Conservation (phyloP, 139 green algal species). For the Chlorella vulgaris region DNA sequence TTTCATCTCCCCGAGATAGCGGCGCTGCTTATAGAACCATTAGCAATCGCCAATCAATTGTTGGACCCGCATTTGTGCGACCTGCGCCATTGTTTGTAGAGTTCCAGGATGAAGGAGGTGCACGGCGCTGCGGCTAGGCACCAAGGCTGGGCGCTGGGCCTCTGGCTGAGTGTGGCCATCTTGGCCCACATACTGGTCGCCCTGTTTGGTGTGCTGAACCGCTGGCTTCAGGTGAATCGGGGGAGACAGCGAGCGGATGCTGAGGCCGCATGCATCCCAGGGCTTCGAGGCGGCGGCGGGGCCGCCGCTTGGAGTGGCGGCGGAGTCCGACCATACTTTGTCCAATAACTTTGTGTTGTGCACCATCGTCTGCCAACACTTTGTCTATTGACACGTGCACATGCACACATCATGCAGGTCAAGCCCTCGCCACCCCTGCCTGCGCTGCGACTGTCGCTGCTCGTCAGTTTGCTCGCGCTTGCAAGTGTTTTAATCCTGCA, state of each 20-base stretch:
- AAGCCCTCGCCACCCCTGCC: constrained; percentile 6
- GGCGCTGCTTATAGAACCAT: too few species aligned
- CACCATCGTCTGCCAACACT: neutral
- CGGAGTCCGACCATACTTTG: neutral
- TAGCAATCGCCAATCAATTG: too few species aligned
- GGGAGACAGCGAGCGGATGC: neutral
- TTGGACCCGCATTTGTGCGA: too few species aligned
- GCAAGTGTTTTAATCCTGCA: neutral
- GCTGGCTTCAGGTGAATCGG: constrained; percentile 8
- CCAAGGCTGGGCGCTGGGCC: too few species aligned
- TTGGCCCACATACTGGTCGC: constrained; percentile 8
- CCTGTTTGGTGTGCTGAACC: constrained; percentile 26
- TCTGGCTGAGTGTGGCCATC: constrained; percentile 3
- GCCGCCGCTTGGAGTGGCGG: too few species aligned
- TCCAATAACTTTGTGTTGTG: neutral
- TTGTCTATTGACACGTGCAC: neutral
- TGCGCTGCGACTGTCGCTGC: constrained; percentile 2
- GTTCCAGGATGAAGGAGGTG: too few species aligned
- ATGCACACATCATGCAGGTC: neutral
- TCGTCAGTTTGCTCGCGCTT: constrained; percentile 8
- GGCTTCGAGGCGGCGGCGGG: neutral
- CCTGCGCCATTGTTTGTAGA: too few species aligned
- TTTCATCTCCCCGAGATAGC: too few species aligned
- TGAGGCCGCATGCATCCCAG: neutral
- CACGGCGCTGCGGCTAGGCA: too few species aligned